Conservation (phyloP, 2,329 filamentous ascomycete species). For the Fusarium proliferatum region DNA sequence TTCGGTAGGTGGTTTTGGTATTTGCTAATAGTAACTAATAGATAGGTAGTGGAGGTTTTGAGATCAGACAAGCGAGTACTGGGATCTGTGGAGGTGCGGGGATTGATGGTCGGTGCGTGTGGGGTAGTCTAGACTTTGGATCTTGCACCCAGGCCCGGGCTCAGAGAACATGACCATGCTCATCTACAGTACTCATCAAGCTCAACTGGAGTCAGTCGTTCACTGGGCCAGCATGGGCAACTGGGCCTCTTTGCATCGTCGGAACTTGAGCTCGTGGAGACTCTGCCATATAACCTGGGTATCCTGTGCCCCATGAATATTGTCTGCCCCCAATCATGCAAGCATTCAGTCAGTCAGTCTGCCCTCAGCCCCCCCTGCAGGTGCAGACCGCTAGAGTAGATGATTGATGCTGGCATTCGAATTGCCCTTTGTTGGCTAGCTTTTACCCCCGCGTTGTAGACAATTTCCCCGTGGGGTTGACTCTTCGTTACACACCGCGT, state of each 20-base stretch:
- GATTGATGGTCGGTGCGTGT: constrained; percentile 40
- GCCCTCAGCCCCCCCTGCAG: constrained; percentile 15
- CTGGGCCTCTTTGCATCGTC: not conserved
- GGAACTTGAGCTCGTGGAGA: constrained; percentile 34
- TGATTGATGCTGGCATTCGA: constrained; percentile 18
- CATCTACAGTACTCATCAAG: not conserved
- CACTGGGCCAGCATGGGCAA: constrained; percentile 28
- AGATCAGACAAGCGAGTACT: constrained; percentile 27
- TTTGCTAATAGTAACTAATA: constrained; percentile 9
- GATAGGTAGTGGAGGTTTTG: constrained; percentile 5
- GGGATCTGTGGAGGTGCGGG: constrained; percentile 43
- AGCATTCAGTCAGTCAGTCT: constrained; percentile 1
- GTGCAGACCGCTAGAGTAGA: constrained; percentile 23
- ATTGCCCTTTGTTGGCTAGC: constrained; percentile 7
- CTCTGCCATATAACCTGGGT: not conserved
- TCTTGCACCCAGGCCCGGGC: constrained; percentile 25
- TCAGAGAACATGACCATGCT: constrained; percentile 1
- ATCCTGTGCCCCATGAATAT: not conserved
- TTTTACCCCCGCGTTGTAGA: constrained; percentile 24
- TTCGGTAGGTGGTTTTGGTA: not conserved
- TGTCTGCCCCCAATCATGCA: not conserved
- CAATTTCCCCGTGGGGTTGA: constrained; percentile 36
- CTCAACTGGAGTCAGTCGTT: not conserved
- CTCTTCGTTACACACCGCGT: constrained; percentile 4
- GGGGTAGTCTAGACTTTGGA: constrained; percentile 42